A percentile compares a stretch with the other conserved stretches of the same genome.
Conservation (phyloP, 1,284 basidiomycete species). For the Microbotryomycetes sp. region DNA sequence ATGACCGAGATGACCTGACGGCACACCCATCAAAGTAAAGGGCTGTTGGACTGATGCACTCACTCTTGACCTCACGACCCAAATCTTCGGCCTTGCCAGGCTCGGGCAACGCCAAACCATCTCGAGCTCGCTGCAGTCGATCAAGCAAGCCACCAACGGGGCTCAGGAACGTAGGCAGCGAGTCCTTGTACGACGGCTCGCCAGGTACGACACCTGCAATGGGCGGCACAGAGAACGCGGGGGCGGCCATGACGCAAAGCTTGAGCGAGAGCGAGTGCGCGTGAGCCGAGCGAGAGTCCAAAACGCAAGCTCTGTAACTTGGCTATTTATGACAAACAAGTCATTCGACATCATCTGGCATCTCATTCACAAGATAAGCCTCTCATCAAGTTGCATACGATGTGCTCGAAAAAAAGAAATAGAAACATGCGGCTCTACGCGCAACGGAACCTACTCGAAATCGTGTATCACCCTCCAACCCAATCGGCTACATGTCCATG, state of each 20-base stretch:
- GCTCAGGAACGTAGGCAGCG: conserved; percentile 21
- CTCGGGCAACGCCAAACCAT: conserved; percentile 63
- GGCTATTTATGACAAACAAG: too few relatives aligned
- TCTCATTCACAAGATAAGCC: too few relatives aligned
- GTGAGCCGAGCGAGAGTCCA: too few relatives aligned
- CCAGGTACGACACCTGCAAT: not conserved
- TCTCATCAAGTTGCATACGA: too few relatives aligned
- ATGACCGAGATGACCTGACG: not conserved
- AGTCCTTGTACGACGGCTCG: conserved; percentile 20
- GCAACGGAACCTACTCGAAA: too few relatives aligned
- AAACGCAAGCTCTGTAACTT: too few relatives aligned
- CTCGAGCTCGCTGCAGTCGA: conserved; percentile 16
- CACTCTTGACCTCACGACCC: conserved; percentile 59
- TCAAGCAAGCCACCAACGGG: conserved; percentile 21
- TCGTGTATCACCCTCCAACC: too few relatives aligned
- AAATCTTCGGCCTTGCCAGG: conserved; percentile 86
- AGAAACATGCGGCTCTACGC: too few relatives aligned
- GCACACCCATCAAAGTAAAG: not conserved
- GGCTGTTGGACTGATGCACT: conserved; percentile 9
- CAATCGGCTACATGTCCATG: conserved; percentile 20
- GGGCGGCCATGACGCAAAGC: conserved; percentile 1
- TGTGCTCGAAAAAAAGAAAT: too few relatives aligned
- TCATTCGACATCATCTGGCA: too few relatives aligned
- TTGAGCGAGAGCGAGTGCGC: too few relatives aligned
- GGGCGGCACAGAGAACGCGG: not conserved